Evolutionary conservation across 768 basidiomycete genomes (phyloP).

Genomic region (Hericium erinaceus): DNA sequence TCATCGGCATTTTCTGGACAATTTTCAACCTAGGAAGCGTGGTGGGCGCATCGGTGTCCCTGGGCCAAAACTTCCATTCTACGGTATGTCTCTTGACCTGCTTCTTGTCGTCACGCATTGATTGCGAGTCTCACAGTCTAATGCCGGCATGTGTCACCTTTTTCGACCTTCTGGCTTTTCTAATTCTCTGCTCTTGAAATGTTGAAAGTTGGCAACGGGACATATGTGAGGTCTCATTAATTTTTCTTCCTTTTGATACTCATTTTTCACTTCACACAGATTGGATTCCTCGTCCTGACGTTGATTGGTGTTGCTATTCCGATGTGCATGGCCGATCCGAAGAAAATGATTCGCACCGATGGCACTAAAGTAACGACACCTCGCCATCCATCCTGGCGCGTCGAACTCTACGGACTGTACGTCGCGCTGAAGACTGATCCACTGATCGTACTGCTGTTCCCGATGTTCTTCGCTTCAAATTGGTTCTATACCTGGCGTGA

Average conservation of each 20-base stretch:
- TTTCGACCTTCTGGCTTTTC: background rate
- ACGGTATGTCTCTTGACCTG: constrained; percentile 29
- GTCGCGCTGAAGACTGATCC: constrained; percentile 62
- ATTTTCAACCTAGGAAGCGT: constrained; percentile 81
- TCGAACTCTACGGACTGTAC: constrained; percentile 63
- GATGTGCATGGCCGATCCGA: constrained; percentile 61
- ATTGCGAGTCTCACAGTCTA: constrained; percentile 14
- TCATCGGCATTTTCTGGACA: constrained; percentile 74
- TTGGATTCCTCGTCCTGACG: constrained; percentile 67
- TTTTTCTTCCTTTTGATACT: background rate
- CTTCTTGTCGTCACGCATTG: background rate
- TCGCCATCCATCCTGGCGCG: constrained; percentile 69
- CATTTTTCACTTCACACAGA: constrained; percentile 30
- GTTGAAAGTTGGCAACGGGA: constrained; percentile 52
- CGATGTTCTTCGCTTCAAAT: constrained; percentile 79
- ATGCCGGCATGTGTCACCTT: constrained; percentile 21
- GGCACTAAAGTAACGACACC: constrained; percentile 56
- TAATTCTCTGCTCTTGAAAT: background rate
- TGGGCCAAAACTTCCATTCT: constrained; percentile 62
- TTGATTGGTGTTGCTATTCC: constrained; percentile 60
- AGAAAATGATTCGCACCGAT: constrained; percentile 64
- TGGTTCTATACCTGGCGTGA: constrained; percentile 84
- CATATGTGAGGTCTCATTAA: constrained; percentile 46
- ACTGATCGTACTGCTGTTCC: constrained; percentile 65
- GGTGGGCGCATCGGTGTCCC: constrained; percentile 65